phyloP scores from a whole-genome alignment of 768 basidiomycete species.

The Suillus spraguei region DNA sequence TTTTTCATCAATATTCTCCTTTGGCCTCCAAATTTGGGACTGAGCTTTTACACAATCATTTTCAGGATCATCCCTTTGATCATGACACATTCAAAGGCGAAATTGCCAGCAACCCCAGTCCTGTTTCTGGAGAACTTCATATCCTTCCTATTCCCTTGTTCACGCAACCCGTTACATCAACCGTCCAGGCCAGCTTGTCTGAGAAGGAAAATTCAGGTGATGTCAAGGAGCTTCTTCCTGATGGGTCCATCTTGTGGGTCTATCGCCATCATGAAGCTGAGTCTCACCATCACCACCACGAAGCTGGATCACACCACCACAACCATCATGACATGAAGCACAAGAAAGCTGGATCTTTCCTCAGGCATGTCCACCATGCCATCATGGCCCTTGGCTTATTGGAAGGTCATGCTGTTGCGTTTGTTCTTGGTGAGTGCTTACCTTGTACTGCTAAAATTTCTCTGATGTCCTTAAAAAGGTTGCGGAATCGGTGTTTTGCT shows the following conservation, averaged over 20 bases:
- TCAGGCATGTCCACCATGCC: constrained; percentile 62
- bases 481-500: constrained; percentile 83
- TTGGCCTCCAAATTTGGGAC: too few species aligned
- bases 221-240: constrained; percentile 11
- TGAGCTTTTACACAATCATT: too few species aligned
- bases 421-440: constrained; percentile 67
- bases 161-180: constrained; percentile 21
- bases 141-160: constrained; percentile 37
- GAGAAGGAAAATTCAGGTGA: constrained; percentile 1
- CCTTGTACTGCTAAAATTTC: neutral
- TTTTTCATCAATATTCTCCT: too few species aligned
- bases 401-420: constrained; percentile 83
- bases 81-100: constrained; percentile 14
- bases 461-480: constrained; percentile 42
- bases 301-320: constrained; percentile 20
- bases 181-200: neutral
- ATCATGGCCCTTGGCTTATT: constrained; percentile 74
- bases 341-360: constrained; percentile 43
- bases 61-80: too few species aligned
- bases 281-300: constrained; percentile 27
- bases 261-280: constrained; percentile 14
- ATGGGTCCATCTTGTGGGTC: too few species aligned
- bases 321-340: constrained; percentile 29
- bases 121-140: constrained; percentile 29
- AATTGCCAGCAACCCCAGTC: constrained; percentile 14